These are phyloP conservation scores for Diaporthe sp. DNA, from an alignment of 2,329 filamentous ascomycete species.

Conservation along the genomic window DNA sequence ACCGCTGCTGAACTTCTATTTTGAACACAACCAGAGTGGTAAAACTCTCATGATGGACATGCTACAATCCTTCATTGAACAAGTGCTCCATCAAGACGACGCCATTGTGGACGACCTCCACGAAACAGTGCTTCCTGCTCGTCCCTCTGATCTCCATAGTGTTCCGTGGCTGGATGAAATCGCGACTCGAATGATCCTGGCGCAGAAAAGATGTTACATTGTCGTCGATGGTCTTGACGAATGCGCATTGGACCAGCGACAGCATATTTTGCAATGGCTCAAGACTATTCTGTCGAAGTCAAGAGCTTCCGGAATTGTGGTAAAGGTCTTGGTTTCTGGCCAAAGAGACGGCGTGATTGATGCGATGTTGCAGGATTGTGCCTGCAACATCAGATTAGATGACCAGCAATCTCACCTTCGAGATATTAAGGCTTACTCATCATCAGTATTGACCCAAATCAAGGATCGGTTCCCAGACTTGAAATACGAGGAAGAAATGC, in stretches of 20 bases:
- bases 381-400: background rate
- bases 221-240: background rate
- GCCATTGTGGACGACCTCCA: background rate
- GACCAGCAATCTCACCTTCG: background rate
- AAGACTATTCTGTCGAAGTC: accelerated
- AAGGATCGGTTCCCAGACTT: background rate
- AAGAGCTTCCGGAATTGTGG: background rate
- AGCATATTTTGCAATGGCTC: background rate
- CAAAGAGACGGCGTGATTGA: background rate
- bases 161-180: background rate
- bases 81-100: background rate
- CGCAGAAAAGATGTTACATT: background rate
- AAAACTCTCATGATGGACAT: background rate
- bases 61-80: background rate
- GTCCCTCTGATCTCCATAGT: background rate
- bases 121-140: background rate
- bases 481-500: background rate
- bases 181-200: background rate
- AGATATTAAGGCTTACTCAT: background rate
- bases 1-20: background rate
- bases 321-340: background rate
- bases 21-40: background rate
- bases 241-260: background rate
- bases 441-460: background rate
- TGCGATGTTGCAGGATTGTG: background rate